Percentiles rank a stretch among this genome's conserved stretches.
phyloP scores from a whole-genome alignment of 306 rosid genomes.

The Geum urbanum region DNA sequence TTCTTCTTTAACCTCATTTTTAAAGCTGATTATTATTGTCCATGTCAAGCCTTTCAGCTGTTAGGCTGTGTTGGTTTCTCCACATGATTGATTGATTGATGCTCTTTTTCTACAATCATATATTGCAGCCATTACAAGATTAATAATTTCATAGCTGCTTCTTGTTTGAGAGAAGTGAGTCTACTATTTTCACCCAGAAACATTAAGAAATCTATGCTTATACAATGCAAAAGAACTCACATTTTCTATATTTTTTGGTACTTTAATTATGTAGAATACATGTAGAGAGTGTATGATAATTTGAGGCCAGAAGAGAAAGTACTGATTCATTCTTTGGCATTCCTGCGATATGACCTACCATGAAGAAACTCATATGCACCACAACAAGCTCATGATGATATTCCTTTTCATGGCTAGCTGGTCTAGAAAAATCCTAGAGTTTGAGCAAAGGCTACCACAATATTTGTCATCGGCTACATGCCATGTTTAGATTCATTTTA shows the following conservation, averaged over 20 bases:
- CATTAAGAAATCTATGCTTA: neutral
- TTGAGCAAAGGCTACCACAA: neutral
- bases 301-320: neutral
- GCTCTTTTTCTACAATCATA: neutral
- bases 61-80: neutral
- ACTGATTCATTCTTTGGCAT: slow-evolving; percentile 3
- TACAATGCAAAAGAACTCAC: neutral
- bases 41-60: neutral
- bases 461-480: neutral
- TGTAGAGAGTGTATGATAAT: neutral
- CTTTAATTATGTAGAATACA: neutral
- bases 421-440: neutral
- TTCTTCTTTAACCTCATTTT: no score
- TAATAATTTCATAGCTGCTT: neutral
- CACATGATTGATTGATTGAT: neutral
- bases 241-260: neutral
- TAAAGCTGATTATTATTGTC: no score
- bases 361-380: neutral
- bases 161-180: neutral
- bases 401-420: neutral
- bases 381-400: neutral
- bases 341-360: neutral
- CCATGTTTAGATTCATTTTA: neutral
- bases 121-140: neutral
- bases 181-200: no score